Evolutionary conservation across 2,329 filamentous ascomycete species (phyloP), one percentile per base, ranked within the genome.

Genomic region (Incumbomyces delicatus): DNA sequence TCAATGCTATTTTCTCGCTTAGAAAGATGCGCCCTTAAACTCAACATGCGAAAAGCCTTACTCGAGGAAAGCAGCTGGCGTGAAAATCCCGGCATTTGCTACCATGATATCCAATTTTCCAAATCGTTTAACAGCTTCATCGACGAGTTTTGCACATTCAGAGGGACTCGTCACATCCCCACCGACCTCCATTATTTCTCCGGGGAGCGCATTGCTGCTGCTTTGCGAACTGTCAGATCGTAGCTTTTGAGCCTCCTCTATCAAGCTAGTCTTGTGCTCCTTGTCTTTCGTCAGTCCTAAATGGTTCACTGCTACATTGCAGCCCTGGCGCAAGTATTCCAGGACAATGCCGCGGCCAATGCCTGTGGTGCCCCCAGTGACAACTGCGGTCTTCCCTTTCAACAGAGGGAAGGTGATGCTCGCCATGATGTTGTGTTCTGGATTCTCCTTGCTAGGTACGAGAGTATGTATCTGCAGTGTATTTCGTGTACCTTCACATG

Each of bases 281-380:
- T 54, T 48, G 44, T 57, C 49, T 16, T 53, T 16, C 4, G 50
- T 20, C 0, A 51, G 47, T 2, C 55, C 55, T 2, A 89, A 76
- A 61, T 92, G 85, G 69, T 92, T 94, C 51, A 94, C 78, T 22
- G 84, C 80, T 29, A 94, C 85, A 61, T 77, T 76, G 56, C 83
- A 85, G 54, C 87, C 87, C 57, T 94, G 85, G 3, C 75, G 72
- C 44, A 90, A 69, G 61, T 85, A 94, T 58, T 81, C 83, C 41
- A 94, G 75, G 35, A 83, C 81, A 53, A 94, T 94, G 57, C 87
- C 87, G 54, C 85, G 78, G 42, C 88, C 88, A 58, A 94, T 94
- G 44, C 87, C 87, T 1, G 86, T 92, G 2, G 82, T 82, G 47
- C 85, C 87, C 53, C 87, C 87, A 1, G 87, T 94, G 59, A 94